Evolutionary conservation across 1,284 basidiomycete species (phyloP).

Genomic region (Naganishia sp.): DNA sequence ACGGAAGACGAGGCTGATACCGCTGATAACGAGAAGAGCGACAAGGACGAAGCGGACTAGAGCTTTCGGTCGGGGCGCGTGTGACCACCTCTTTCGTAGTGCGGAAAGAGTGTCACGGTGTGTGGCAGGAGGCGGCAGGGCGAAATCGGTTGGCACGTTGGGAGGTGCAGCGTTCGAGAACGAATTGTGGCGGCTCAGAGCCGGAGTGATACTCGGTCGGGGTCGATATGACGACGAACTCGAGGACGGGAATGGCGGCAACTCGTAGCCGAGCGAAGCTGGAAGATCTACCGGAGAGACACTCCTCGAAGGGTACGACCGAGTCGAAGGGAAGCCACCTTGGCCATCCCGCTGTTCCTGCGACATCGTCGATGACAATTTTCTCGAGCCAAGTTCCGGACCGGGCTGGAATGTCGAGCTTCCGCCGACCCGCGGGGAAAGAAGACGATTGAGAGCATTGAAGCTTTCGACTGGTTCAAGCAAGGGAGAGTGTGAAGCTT

Average conservation of each 20-base stretch:
- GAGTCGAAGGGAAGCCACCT: conserved; percentile 32
- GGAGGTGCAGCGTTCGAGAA: background rate
- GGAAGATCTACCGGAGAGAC: background rate
- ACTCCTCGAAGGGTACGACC: conserved; percentile 3
- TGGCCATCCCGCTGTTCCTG: conserved; percentile 4
- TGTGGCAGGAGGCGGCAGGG: conserved; percentile 2
- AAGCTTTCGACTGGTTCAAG: conserved; percentile 10
- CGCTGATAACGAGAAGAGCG: background rate
- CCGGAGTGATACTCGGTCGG: background rate
- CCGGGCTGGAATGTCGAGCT: conserved; percentile 22
- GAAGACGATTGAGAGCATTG: conserved; percentile 1
- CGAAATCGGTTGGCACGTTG: background rate
- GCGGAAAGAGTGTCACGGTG: background rate
- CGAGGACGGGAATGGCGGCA: conserved; percentile 15
- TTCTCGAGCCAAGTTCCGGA: background rate
- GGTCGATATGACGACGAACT: conserved; percentile 11
- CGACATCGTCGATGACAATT: background rate
- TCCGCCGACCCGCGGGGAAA: conserved; percentile 34
- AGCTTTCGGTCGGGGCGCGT: background rate
- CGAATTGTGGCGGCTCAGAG: conserved; percentile 3
- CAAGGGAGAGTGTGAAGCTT: background rate
- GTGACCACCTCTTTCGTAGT: background rate
- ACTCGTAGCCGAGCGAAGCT: background rate
- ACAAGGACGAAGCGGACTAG: background rate
- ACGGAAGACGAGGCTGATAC: background rate